These are phyloP conservation scores for Cucurbita maxima DNA, from an alignment of 306 rosid species.

Conservation along the genomic window DNA sequence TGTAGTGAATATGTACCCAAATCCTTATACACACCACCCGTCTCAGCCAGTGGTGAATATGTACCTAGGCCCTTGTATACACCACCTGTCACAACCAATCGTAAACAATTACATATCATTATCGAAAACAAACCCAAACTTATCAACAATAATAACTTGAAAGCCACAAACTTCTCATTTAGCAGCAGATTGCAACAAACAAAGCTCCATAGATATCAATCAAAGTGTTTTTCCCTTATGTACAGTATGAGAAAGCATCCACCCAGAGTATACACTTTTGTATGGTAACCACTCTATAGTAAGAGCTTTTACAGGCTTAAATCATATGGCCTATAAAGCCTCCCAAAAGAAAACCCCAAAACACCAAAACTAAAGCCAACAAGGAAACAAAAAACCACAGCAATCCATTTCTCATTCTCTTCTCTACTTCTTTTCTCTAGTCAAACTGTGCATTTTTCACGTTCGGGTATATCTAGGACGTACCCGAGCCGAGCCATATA, in stretches of 20 bases:
- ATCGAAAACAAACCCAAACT: not conserved
- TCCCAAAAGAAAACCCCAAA: not conserved
- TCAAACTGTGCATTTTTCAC: conserved; percentile 5
- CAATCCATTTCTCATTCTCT: conserved; percentile 2
- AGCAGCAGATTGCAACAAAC: not conserved
- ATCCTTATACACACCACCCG: no score
- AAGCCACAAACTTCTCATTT: not conserved
- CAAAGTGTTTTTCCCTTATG: conserved; percentile 4
- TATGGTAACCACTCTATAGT: conserved; percentile 6
- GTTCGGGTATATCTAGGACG: not conserved
- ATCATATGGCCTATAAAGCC: not conserved
- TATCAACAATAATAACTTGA: not conserved
- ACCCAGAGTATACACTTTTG: conserved; percentile 1
- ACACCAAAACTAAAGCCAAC: not conserved
- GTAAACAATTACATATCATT: not conserved
- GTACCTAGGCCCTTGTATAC: no score
- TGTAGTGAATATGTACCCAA: no score
- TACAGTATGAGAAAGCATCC: conserved; percentile 7
- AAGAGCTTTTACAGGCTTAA: conserved; percentile 4
- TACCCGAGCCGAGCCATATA: not conserved
- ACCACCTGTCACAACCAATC: not conserved
- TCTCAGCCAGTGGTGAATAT: no score
- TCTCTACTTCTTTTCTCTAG: not conserved
- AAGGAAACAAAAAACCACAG: not conserved
- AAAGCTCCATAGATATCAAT: conserved; percentile 4